Base-by-base conservation (phyloP, 306 rosid genomes). In the Casuarina cunninghamiana region DNA sequence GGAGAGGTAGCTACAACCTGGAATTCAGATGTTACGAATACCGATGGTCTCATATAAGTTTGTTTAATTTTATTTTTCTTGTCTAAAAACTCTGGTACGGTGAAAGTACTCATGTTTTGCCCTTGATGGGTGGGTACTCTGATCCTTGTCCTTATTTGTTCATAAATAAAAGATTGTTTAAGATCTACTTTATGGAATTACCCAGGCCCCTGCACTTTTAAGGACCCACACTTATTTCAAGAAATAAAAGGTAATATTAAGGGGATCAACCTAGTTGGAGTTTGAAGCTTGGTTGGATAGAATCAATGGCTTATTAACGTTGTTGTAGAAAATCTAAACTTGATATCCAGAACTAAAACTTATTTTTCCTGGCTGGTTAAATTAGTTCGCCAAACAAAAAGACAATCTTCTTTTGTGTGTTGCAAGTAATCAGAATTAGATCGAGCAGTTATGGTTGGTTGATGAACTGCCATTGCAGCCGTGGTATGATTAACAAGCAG, bases 21-120 rank as follows among this genome's bases (percentile, higher is more conserved):
- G 37, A 72, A 38, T 32, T 53, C 83, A 37, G 38, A 63, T 75
- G 70, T 3, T 53, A 69, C 21, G 51, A 69, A 67, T 70, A 80
- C 53, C 71, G n/a, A 26, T 68, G 50, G 21, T 78, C 70, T 10
- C 78, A 60, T 66, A 51, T 50, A 53, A 7, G 17, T 76, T 11
- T 11, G n/a, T 67, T n/a, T 67, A 68, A 10, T 35, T 17, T 58
- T 43, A 21, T 61, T 71, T 46, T 37, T 45, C 35, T 15, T 12
- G 12, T 7, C 16, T 70, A 51, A 50, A 8, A 42, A 67, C 35
- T 67, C 68, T 35, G 12, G 43, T 58, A 39, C 11, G 35, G n/a
- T 3, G 26, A 26, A 42, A 67, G 51, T 2, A 10, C 9, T n/a
- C 32, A 42, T 17, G 4, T 62, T 17, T 35, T 68, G 49, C 12